These are phyloP conservation scores for Jackrogersella multiformis DNA, from an alignment of 495 filamentous ascomycete species.

Conservation along the genomic window DNA sequence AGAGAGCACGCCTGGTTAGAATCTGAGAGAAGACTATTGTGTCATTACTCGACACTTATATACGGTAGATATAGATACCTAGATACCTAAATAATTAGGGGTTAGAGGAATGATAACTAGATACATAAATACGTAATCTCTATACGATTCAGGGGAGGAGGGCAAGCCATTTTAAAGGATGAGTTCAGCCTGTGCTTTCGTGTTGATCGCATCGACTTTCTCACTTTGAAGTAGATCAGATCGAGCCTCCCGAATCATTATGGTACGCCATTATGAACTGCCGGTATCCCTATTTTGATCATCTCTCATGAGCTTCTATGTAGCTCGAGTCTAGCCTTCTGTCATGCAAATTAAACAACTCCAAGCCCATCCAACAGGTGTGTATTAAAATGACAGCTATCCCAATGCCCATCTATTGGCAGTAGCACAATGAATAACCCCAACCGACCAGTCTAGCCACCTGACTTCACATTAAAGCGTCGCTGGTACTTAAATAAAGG, in stretches of 20 bases:
- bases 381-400: no score
- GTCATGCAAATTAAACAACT: not conserved
- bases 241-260: not conserved
- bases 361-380: not conserved
- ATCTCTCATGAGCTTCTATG: not conserved
- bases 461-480: not conserved
- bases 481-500: not conserved
- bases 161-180: not conserved
- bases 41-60: no score
- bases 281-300: slow-evolving; percentile 1
- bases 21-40: no score
- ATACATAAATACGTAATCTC: no score
- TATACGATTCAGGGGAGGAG: no score
- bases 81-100: no score
- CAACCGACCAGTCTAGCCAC: not conserved
- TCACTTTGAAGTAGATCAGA: not conserved
- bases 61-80: no score
- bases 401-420: not conserved
- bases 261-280: slow-evolving; percentile 7
- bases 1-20: no score
- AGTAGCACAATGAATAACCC: not conserved
- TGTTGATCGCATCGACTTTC: not conserved
- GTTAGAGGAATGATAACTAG: no score
- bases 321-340: not conserved
- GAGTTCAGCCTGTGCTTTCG: not conserved